A percentile compares a stretch with the other conserved stretches of the same genome.
phyloP scores from a whole-genome alignment of 2,329 filamentous ascomycete species.

The Hyphodiscus sp. region DNA sequence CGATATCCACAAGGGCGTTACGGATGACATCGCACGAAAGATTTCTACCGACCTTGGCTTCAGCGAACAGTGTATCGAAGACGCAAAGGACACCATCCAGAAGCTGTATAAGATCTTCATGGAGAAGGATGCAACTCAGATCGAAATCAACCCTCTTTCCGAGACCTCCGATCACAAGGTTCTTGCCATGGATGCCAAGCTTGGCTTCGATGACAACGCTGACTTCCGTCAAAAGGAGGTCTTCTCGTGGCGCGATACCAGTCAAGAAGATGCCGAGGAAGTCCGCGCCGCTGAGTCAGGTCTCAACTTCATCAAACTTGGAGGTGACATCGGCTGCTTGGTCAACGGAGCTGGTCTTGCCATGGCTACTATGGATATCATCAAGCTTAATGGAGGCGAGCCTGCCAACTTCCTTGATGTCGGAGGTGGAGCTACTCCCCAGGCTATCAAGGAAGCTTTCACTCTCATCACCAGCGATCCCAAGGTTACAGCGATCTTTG shows the following conservation, averaged over 20 bases:
- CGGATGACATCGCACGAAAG: constrained; percentile 84
- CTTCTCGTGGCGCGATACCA: constrained; percentile 87
- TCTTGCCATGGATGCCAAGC: constrained; percentile 98
- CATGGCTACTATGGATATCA: constrained; percentile 99
- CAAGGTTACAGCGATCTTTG: constrained; percentile 97
- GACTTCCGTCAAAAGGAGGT: constrained; percentile 97
- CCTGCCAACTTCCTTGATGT: constrained; percentile 99
- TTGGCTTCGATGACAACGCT: constrained; percentile 97
- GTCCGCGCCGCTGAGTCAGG: constrained; percentile 91
- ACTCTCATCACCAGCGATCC: constrained; percentile 97
- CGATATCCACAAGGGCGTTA: constrained; percentile 91
- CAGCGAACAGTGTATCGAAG: constrained; percentile 94
- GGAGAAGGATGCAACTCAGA: constrained; percentile 98
- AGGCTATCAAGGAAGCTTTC: constrained; percentile 95
- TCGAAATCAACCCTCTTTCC: constrained; percentile 98
- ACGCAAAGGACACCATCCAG: constrained; percentile 93
- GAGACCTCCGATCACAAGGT: constrained; percentile 98
- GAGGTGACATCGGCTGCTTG: constrained; percentile 97
- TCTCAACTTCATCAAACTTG: constrained; percentile 99
- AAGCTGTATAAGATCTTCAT: constrained; percentile 98
- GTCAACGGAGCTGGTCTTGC: constrained; percentile 98
- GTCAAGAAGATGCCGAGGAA: constrained; percentile 95
- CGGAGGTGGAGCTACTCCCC: constrained; percentile 91
- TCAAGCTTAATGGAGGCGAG: constrained; percentile 95
- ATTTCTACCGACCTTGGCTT: constrained; percentile 93